phyloP scores from a whole-genome alignment of 495 filamentous ascomycete genomes.

The Xanthoparmelia taractica region DNA sequence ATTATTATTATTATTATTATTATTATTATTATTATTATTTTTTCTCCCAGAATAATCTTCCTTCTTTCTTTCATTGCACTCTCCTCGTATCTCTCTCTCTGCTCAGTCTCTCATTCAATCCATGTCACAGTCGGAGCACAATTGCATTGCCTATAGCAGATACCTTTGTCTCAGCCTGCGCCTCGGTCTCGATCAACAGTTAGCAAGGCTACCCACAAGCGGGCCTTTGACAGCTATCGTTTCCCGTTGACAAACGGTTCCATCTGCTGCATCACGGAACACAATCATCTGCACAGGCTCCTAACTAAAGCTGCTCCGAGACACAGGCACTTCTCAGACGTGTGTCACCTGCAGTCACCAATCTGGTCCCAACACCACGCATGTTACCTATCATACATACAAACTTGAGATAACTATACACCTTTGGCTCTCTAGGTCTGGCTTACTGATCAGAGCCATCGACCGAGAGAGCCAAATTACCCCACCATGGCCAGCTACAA shows the following conservation, averaged over 20 bases:
- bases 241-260: not conserved
- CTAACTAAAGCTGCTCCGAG: not conserved
- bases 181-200: conserved; percentile 6
- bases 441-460: conserved; percentile 20
- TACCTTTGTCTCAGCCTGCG: conserved; percentile 7
- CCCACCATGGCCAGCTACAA: conserved; percentile 21
- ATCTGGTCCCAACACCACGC: not conserved
- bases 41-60: not conserved
- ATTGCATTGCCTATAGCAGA: not conserved
- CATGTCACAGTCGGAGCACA: not conserved
- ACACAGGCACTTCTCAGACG: not conserved
- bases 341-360: conserved; percentile 10
- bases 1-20: not conserved
- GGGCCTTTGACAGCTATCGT: conserved; percentile 2
- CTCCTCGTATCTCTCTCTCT: not conserved
- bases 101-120: not conserved
- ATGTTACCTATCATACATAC: not conserved
- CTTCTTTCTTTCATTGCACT: not conserved
- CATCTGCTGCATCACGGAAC: not conserved
- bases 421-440: conserved; percentile 22
- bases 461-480: conserved; percentile 20
- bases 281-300: not conserved
- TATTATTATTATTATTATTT: not conserved
- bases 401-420: not conserved
- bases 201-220: conserved; percentile 1